These are phyloP conservation scores for Globisporangium acanthophoron DNA, from an alignment of 352 stramenopile species.

Conservation along the genomic window DNA sequence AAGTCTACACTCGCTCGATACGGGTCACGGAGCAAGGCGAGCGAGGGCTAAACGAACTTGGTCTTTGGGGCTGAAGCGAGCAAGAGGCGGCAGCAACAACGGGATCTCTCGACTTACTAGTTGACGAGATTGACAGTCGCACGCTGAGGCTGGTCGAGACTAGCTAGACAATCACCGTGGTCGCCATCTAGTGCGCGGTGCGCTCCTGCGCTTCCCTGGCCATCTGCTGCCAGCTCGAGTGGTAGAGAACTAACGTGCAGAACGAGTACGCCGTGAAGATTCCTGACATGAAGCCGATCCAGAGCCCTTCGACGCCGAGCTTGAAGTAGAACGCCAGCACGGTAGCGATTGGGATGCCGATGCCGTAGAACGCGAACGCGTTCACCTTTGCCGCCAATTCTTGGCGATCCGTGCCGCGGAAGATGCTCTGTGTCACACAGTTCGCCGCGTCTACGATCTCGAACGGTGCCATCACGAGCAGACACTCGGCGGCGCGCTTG, in stretches of 20 bases:
- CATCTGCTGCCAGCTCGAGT: constrained; percentile 21
- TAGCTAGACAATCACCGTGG: too few species aligned
- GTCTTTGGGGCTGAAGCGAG: too few species aligned
- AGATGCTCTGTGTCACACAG: constrained; percentile 62
- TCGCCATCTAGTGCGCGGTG: constrained; percentile 9
- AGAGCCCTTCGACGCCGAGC: constrained; percentile 61
- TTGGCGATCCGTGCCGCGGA: constrained; percentile 57
- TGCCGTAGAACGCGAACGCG: constrained; percentile 63
- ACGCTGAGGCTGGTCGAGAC: too few species aligned
- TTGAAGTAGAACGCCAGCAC: constrained; percentile 42
- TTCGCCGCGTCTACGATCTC: constrained; percentile 73
- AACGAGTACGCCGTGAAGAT: constrained; percentile 20
- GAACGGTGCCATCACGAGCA: constrained; percentile 59
- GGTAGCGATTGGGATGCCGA: constrained; percentile 64
- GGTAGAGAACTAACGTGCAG: constrained; percentile 14
- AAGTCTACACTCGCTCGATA: too few species aligned
- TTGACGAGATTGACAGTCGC: too few species aligned
- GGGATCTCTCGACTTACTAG: too few species aligned
- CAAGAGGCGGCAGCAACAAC: too few species aligned
- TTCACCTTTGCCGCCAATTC: constrained; percentile 62
- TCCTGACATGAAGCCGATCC: constrained; percentile 66
- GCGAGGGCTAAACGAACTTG: too few species aligned
- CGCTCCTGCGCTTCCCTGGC: constrained; percentile 16
- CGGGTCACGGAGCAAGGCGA: too few species aligned
- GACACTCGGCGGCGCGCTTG: constrained; percentile 26